Evolutionary conservation across 306 rosid genomes (phyloP).

Genomic region (Lithocarpus polystachyus): DNA sequence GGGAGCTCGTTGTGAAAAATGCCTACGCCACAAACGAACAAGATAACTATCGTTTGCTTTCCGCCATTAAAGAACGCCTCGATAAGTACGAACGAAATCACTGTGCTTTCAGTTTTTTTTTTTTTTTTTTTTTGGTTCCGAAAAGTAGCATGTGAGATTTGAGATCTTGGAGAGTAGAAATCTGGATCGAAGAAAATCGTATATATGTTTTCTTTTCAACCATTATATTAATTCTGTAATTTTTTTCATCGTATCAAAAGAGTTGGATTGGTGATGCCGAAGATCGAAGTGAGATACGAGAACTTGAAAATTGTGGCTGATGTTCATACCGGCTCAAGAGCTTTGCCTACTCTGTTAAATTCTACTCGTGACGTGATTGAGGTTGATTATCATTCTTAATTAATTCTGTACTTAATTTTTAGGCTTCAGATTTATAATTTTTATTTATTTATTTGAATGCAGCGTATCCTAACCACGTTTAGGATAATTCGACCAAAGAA

Average conservation of each 20-base stretch:
- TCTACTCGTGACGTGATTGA: slow-evolving; percentile 45
- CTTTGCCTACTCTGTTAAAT: slow-evolving; percentile 64
- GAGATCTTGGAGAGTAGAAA: background rate
- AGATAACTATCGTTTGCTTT: slow-evolving; percentile 59
- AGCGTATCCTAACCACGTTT: slow-evolving; percentile 45
- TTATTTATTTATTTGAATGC: slow-evolving; percentile 11
- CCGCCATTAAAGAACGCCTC: slow-evolving; percentile 72
- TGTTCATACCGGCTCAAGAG: slow-evolving; percentile 63
- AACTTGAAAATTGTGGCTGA: slow-evolving; percentile 56
- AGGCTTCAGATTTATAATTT: background rate
- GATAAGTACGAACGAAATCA: slow-evolving; percentile 13
- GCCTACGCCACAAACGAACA: slow-evolving; percentile 78
- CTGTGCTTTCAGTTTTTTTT: too few species aligned
- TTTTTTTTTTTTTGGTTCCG: too few species aligned
- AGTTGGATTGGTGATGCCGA: slow-evolving; percentile 66
- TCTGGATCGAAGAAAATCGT: background rate
- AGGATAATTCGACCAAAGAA: slow-evolving; percentile 42
- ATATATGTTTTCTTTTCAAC: too few species aligned
- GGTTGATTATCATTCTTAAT: slow-evolving; percentile 29
- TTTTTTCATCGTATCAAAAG: slow-evolving; percentile 22
- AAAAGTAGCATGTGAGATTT: background rate
- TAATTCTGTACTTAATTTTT: background rate
- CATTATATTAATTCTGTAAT: too few species aligned
- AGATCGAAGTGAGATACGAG: slow-evolving; percentile 55
- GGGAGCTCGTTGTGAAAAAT: slow-evolving; percentile 64